Conservation (phyloP, 106 monocot genomes). For the Platanthera zijinensis region DNA sequence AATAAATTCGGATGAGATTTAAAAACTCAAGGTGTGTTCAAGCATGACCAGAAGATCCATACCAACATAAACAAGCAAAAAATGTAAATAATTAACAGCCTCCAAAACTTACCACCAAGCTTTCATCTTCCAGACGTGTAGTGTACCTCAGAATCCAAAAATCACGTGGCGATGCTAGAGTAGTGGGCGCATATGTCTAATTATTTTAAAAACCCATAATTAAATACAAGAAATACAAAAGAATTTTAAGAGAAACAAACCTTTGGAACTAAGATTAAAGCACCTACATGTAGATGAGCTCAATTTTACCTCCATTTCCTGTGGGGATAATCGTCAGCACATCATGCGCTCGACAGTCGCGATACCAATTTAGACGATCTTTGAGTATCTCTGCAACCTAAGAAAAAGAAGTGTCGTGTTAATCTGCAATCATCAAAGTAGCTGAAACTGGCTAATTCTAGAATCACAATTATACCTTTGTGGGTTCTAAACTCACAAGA, state of each 20-base stretch:
- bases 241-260: not conserved
- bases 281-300: constrained; percentile 95
- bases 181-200: constrained; percentile 94
- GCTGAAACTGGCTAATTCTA: too few relatives aligned
- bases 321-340: too few relatives aligned
- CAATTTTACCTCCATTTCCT: constrained; percentile 64
- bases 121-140: constrained; percentile 63
- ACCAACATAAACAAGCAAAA: not conserved
- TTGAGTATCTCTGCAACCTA: too few relatives aligned
- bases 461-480: constrained; percentile 33
- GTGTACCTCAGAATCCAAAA: constrained; percentile 94
- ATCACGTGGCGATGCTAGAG: constrained; percentile 78
- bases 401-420: too few relatives aligned
- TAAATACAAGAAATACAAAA: not conserved
- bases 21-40: too few relatives aligned
- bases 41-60: not conserved
- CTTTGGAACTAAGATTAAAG: not conserved
- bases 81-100: not conserved
- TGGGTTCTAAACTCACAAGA: constrained; percentile 96
- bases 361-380: too few relatives aligned
- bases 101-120: too few relatives aligned
- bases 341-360: too few relatives aligned
- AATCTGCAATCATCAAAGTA: too few relatives aligned
- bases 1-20: too few relatives aligned
- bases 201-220: not conserved